Base-by-base conservation (phyloP, 805 yeast species). In the Limtongia smithiae region DNA sequence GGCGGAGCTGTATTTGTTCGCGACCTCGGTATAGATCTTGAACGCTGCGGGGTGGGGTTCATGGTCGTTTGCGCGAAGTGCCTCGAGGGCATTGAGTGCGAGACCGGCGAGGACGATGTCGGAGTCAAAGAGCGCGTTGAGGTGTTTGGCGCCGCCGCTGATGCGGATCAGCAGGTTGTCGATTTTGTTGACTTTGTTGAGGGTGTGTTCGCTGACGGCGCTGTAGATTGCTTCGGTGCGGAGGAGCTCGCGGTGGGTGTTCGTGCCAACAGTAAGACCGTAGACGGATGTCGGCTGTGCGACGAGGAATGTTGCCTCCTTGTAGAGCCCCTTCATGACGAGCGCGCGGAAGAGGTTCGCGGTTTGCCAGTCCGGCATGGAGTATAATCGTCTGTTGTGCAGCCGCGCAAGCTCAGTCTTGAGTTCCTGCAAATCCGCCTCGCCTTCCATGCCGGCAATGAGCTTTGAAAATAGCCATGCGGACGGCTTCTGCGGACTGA, bases 301-400 rank as follows among this genome's bases (percentile, higher is more conserved):
- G 8, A 25, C 25, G 12, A 44, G n/a, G 17, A 22, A 18, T 11
- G 34, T 7, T 18, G 30, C 30, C 4, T 37, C 22, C 12, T 22
- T 5, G 17, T 39, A 40, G n/a, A 33, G 33, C 5, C 56, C 53
- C 30, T 31, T 39, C 32, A 37, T 11, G 9, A 46, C 18, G 12
- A 48, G 33, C n/a, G 18, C 37, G 12, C 42, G 44, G 31, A 48
- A 11, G 14, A 51, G 40, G 28, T 28, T 17, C n/a, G 35, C 46
- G 9, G 37, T 27, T 42, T 48, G 51, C 56, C 49, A 38, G 9
- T 34, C 41, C 21, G 52, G 46, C 34, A 35, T 20, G 11, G 6
- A 7, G 34, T 28, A 42, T 35, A 22, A 37, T 8, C 28, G 40
- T 12, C 34, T 40, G 17, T 30, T 28, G 17, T 21, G n/a, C 44